These are phyloP conservation scores for Populus simonii DNA, from an alignment of 345 rosid genomes.

Conservation along the genomic window DNA sequence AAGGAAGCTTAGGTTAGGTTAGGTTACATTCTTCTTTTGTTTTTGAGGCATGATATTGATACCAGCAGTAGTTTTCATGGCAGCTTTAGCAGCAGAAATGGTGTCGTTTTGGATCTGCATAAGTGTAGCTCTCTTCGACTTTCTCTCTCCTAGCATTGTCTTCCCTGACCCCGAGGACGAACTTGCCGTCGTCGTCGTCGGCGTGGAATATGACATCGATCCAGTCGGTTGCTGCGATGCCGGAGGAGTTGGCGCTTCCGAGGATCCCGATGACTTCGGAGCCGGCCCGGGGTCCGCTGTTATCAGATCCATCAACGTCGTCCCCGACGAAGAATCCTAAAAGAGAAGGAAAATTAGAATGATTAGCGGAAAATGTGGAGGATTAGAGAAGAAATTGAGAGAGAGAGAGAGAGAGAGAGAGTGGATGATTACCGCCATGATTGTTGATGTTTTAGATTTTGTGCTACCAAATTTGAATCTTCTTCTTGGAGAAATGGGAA, in stretches of 20 bases:
- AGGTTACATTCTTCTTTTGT: conserved; percentile 60
- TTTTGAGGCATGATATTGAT: conserved; percentile 68
- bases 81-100: conserved; percentile 87
- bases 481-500: neutral
- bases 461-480: neutral
- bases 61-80: conserved; percentile 56
- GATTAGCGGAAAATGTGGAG: neutral
- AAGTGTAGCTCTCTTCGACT: conserved; percentile 71
- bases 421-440: neutral
- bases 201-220: conserved; percentile 5
- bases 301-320: conserved; percentile 96
- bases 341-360: neutral
- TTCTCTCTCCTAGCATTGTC: conserved; percentile 66
- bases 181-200: conserved; percentile 22
- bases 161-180: conserved; percentile 17
- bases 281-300: conserved; percentile 69
- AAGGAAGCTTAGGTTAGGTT: neutral
- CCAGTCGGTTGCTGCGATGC: conserved; percentile 20
- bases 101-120: conserved; percentile 95
- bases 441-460: neutral
- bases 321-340: conserved; percentile 85
- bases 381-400: neutral
- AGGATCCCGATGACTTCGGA: conserved; percentile 33
- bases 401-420: neutral
- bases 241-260: conserved; percentile 35